Conservation (phyloP, 106 monocot species). For the Cymbidium sinense region DNA sequence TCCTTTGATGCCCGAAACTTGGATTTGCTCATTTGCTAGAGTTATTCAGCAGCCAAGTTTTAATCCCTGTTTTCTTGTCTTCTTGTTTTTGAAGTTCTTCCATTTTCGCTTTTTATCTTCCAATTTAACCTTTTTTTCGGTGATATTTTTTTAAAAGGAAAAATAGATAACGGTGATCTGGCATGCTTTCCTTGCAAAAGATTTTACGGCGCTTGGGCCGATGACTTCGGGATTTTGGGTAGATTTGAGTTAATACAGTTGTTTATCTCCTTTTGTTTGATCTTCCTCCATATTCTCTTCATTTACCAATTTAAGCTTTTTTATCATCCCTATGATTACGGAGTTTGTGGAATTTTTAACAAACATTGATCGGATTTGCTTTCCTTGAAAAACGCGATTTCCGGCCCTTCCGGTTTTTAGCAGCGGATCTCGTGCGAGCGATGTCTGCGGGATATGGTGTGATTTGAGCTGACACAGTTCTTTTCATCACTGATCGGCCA, state of each 20-base stretch:
- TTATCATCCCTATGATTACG: no score
- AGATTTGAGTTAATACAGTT: no score
- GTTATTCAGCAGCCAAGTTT: background rate
- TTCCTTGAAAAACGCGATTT: background rate
- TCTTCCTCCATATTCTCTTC: no score
- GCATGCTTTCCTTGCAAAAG: background rate
- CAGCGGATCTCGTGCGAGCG: background rate
- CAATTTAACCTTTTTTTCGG: background rate
- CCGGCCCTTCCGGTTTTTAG: background rate
- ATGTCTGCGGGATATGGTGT: background rate
- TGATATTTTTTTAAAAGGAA: background rate
- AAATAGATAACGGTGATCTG: background rate
- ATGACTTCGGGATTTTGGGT: no score
- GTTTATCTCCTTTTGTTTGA: no score
- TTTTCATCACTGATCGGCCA: background rate
- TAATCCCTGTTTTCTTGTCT: background rate
- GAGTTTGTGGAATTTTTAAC: no score
- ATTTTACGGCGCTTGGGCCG: background rate
- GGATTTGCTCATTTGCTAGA: background rate
- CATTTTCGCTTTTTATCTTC: background rate
- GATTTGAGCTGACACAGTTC: background rate
- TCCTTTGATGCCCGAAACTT: background rate
- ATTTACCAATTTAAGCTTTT: no score
- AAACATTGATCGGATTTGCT: no score
- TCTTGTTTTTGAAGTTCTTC: background rate